Evolutionary conservation across 2,329 filamentous ascomycete species (phyloP), one percentile per base, ranked within the genome.

Genomic region (Alternaria conjuncta): DNA sequence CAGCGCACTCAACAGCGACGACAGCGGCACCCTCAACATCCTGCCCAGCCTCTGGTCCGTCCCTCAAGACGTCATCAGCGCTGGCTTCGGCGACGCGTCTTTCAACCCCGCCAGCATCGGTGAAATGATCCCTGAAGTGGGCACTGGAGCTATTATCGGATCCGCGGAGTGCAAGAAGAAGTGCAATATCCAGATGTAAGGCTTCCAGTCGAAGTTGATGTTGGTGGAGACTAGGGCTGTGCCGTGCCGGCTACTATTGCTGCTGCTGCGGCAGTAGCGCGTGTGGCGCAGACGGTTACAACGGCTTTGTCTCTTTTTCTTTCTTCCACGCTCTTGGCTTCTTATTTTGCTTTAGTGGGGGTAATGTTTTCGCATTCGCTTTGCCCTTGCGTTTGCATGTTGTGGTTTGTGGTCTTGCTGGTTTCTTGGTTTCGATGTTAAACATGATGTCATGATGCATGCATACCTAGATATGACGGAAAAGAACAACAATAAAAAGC

Each of bases 21-120:
- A 87, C 60, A 75, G 82, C 2, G 85, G 84, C n/a, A 86, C 84
- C 1, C 69, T 79, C 13, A 86, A 86, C 61, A 73, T 84, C 47
- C 77, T 82, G 9, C 83, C 85, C 53, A 75, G 74, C 3, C 72
- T 86, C 25, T 83, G 82, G 72, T 69, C 64, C 9, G 66, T 81
- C 28, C 82, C 82, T 0, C 61, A 66, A 5, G 80, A 82, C 13
- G 78, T 85, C 45, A 76, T 84, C 7, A 77, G 76, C 12, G 83
- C 83, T 20, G 81, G 81, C 0, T 82, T 85, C 36, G 83, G 83
- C 12, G 68, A 78, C 55, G 69, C 70, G 13, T 67, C 72, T 3
- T 30, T 81, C 10, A 70, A 80, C 26, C 73, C 75, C 28, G 73
- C 77, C 13, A 67, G 70, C 7, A 70, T 78, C 2, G 74, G 75